Percentiles rank a stretch among this genome's conserved stretches.
Evolutionary conservation across 176 grass and related monocot species (phyloP).

Genomic region (Phoenix roebelenii): DNA sequence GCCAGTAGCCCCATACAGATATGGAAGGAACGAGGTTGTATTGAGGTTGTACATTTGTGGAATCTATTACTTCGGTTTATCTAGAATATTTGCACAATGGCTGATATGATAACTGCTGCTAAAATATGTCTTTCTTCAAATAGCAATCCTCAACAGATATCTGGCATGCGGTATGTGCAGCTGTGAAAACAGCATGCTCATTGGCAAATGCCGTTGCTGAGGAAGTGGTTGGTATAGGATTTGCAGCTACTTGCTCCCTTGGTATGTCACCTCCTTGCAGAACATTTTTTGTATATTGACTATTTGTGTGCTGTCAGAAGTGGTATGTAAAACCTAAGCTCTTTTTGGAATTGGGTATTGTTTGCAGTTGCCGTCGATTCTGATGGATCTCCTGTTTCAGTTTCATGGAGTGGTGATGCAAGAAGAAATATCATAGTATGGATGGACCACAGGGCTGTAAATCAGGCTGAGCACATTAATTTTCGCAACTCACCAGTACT

Average conservation of each 20-base stretch:
- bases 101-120: neutral
- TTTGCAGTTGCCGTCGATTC: slow-evolving; percentile 79
- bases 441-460: slow-evolving; percentile 96
- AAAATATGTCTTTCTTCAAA: slow-evolving; percentile 12
- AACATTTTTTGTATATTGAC: no score
- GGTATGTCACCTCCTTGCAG: slow-evolving; percentile 29
- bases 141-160: slow-evolving; percentile 96
- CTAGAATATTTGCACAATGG: no score
- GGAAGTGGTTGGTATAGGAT: slow-evolving; percentile 60
- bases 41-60: slow-evolving; percentile 49
- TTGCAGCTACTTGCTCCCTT: slow-evolving; percentile 90
- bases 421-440: slow-evolving; percentile 93
- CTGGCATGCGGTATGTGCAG: slow-evolving; percentile 81
- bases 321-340: no score
- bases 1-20: slow-evolving; percentile 95
- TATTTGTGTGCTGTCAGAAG: no score
- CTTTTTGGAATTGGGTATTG: neutral
- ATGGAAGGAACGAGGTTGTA: slow-evolving; percentile 90
- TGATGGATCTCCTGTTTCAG: slow-evolving; percentile 77
- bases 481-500: slow-evolving; percentile 64
- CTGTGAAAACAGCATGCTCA: slow-evolving; percentile 61
- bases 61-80: no score
- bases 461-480: slow-evolving; percentile 80
- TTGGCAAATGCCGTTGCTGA: slow-evolving; percentile 40
- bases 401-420: slow-evolving; percentile 77